Conservation (phyloP, 768 basidiomycete species). For the Dendrothele bispora region DNA sequence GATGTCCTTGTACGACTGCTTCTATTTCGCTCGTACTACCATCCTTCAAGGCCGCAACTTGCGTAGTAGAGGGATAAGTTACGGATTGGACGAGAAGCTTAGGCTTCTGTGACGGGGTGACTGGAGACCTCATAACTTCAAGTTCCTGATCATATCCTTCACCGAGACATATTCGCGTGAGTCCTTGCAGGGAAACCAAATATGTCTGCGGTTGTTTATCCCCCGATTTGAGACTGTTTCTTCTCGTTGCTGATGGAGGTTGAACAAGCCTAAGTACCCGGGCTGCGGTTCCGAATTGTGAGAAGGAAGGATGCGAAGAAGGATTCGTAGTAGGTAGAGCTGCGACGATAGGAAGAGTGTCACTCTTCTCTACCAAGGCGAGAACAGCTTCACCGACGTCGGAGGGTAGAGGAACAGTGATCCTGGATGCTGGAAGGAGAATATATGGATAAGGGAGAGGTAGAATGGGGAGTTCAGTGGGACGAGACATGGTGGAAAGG, state of each 20-base stretch:
- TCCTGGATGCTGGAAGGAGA: slow-evolving; percentile 70
- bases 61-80: slow-evolving; percentile 44
- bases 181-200: slow-evolving; percentile 70
- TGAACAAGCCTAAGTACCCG: slow-evolving; percentile 70
- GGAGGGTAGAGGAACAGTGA: slow-evolving; percentile 66
- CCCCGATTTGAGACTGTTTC: slow-evolving; percentile 12
- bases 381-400: slow-evolving; percentile 65
- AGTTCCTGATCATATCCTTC: slow-evolving; percentile 30
- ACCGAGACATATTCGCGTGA: slow-evolving; percentile 62
- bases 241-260: slow-evolving; percentile 37
- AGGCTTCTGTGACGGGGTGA: slow-evolving; percentile 23
- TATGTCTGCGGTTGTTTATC: slow-evolving; percentile 60
- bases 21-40: neutral
- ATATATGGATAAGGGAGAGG: slow-evolving; percentile 70
- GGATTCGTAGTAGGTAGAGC: slow-evolving; percentile 54
- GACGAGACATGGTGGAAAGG: slow-evolving; percentile 12
- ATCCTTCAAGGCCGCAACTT: slow-evolving; percentile 11
- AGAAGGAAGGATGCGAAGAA: slow-evolving; percentile 26
- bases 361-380: slow-evolving; percentile 66
- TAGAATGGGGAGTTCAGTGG: slow-evolving; percentile 62
- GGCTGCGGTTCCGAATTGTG: slow-evolving; percentile 69
- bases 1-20: slow-evolving; percentile 35
- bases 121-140: slow-evolving; percentile 17
- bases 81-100: slow-evolving; percentile 42
- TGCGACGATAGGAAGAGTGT: slow-evolving; percentile 68